Conservation (phyloP, 192 early-diverging fungal species). For the Rhizophagus sp. region DNA sequence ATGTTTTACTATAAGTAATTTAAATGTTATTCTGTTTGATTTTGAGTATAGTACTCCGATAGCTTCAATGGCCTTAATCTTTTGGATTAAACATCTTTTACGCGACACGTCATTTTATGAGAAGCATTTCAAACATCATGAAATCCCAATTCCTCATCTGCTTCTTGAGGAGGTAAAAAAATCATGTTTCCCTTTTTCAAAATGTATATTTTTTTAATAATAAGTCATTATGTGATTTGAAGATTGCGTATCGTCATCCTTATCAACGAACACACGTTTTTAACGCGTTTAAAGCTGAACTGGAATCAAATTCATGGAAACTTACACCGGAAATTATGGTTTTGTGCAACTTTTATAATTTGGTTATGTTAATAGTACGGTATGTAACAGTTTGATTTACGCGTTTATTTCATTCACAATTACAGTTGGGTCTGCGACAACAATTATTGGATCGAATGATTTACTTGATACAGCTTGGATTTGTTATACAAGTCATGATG, state of each 20-base stretch:
- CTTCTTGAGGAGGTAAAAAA: slow-evolving; percentile 65
- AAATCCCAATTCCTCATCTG: slow-evolving; percentile 59
- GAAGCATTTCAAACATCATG: slow-evolving; percentile 66
- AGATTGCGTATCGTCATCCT: slow-evolving; percentile 72
- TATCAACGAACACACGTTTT: slow-evolving; percentile 67
- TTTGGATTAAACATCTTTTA: slow-evolving; percentile 67
- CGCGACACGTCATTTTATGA: slow-evolving; percentile 67
- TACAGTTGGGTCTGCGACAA: slow-evolving; percentile 65
- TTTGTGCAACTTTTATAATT: background rate
- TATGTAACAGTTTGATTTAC: background rate
- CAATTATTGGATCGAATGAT: slow-evolving; percentile 69
- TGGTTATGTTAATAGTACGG: background rate
- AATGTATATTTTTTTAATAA: background rate
- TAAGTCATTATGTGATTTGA: background rate
- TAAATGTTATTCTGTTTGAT: background rate
- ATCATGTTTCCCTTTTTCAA: background rate
- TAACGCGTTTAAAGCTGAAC: slow-evolving; percentile 56
- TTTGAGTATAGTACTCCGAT: slow-evolving; percentile 45
- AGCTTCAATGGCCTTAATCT: slow-evolving; percentile 55
- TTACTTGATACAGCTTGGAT: slow-evolving; percentile 63
- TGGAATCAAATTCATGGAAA: slow-evolving; percentile 53
- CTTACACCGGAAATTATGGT: slow-evolving; percentile 65
- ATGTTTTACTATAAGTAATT: background rate
- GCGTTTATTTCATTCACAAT: background rate
- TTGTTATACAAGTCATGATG: slow-evolving; percentile 60